Evolutionary conservation across 1,139 yeast species (phyloP).

Genomic region (Saccharomyces hybrid): DNA sequence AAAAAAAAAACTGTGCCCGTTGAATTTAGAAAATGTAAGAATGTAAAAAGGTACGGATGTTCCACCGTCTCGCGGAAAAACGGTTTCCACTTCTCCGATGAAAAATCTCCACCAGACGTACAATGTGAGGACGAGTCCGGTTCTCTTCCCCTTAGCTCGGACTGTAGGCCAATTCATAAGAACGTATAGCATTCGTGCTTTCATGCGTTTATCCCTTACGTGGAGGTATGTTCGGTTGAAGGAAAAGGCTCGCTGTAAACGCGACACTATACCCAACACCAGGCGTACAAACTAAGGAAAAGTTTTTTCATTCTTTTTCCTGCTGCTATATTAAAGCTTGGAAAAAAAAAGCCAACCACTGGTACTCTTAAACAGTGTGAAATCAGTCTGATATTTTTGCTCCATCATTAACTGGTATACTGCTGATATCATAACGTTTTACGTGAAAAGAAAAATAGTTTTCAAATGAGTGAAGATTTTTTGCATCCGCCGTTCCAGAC

Average conservation of each 20-base stretch:
- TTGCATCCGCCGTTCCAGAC: conserved; percentile 13
- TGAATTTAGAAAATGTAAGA: not conserved
- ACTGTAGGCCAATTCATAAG: not conserved
- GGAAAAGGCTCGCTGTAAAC: not conserved
- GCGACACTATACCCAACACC: not conserved
- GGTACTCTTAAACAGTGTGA: not conserved
- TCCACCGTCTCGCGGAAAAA: not conserved
- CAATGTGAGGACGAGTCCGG: not conserved
- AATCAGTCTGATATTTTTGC: not conserved
- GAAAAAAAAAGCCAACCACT: not conserved
- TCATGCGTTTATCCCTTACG: not conserved
- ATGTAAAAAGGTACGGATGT: not conserved
- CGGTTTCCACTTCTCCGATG: not conserved
- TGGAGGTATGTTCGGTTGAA: not conserved
- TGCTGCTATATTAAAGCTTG: not conserved
- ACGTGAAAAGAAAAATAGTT: not conserved
- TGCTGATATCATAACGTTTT: not conserved
- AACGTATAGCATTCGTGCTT: not conserved
- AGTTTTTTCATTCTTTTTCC: not conserved
- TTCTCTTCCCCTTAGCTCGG: not conserved
- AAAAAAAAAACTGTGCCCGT: not conserved
- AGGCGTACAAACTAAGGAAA: not conserved
- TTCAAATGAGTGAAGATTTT: not conserved
- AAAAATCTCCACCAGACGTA: not conserved
- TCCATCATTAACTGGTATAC: not conserved